Conservation (phyloP, 78 protist species). For the Chrysochromulina tobinii region DNA sequence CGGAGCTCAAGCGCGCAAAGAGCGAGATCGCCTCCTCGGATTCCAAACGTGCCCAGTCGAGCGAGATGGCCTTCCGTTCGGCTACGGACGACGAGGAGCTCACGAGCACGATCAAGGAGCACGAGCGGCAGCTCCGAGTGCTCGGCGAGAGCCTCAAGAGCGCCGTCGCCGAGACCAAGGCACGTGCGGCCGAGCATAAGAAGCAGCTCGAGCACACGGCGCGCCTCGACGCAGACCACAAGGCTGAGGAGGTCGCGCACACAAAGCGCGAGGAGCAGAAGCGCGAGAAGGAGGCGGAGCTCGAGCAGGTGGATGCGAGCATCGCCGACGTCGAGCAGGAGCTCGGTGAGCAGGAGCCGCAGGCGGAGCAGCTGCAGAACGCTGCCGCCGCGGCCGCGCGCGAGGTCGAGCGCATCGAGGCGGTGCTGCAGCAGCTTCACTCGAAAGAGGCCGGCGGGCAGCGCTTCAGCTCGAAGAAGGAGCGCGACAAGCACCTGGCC, state of each 20-base stretch:
- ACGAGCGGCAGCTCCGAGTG: no score
- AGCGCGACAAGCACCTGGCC: not conserved
- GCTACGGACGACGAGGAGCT: no score
- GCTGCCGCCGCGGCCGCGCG: not conserved
- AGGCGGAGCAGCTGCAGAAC: not conserved
- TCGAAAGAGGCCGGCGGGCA: not conserved
- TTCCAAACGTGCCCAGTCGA: no score
- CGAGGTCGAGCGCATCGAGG: not conserved
- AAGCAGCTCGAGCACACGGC: no score
- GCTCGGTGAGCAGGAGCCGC: not conserved
- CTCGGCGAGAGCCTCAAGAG: no score
- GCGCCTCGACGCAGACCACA: no score
- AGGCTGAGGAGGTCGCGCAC: not conserved
- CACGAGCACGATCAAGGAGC: no score
- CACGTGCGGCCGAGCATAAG: no score
- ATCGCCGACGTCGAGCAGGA: not conserved
- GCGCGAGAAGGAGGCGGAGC: not conserved
- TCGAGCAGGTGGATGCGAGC: not conserved
- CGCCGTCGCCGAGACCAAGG: no score
- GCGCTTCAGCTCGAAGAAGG: not conserved
- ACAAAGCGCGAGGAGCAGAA: constrained; percentile 9
- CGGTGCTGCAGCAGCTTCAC: not conserved
- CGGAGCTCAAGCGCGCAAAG: constrained; percentile 20
- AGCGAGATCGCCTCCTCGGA: not conserved
- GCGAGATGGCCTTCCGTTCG: no score